Evolutionary conservation across 2,329 filamentous ascomycete genomes (phyloP).

Genomic region (Xylariales sp.): DNA sequence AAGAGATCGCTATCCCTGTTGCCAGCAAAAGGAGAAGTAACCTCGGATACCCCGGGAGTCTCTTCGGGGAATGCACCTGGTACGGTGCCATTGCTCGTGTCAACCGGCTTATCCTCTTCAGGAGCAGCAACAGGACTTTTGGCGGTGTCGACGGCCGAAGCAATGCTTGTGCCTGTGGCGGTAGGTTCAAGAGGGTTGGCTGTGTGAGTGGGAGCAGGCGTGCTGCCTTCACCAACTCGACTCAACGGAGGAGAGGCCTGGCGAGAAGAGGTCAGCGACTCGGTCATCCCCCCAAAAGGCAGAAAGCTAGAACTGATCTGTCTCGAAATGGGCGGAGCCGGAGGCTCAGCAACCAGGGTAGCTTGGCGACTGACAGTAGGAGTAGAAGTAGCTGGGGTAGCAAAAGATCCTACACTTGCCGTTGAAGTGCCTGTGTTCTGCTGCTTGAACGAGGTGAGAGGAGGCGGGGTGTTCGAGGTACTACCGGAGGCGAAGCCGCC

Average conservation of each 20-base stretch:
- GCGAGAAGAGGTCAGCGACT: slow-evolving; percentile 72
- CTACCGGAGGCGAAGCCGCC: slow-evolving; percentile 53
- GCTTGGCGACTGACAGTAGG: slow-evolving; percentile 59
- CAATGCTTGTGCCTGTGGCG: slow-evolving; percentile 30
- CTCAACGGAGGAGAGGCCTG: slow-evolving; percentile 71
- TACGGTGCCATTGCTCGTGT: slow-evolving; percentile 31
- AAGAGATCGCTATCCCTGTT: slow-evolving; percentile 45
- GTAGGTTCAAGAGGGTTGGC: slow-evolving; percentile 34
- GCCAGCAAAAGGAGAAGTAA: slow-evolving; percentile 21
- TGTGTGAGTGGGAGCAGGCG: slow-evolving; percentile 24
- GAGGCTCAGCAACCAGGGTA: slow-evolving; percentile 53
- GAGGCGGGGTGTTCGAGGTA: slow-evolving; percentile 38
- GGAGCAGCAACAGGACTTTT: slow-evolving; percentile 23
- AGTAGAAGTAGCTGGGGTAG: slow-evolving; percentile 54
- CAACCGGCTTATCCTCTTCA: slow-evolving; percentile 18
- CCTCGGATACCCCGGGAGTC: slow-evolving; percentile 20
- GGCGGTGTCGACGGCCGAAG: slow-evolving; percentile 28
- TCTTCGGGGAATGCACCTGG: slow-evolving; percentile 52
- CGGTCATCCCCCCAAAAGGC: slow-evolving; percentile 61
- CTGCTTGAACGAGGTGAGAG: slow-evolving; percentile 56
- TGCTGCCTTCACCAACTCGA: slow-evolving; percentile 41
- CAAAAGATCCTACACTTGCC: slow-evolving; percentile 46
- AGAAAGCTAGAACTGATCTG: slow-evolving; percentile 76
- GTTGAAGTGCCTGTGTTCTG: slow-evolving; percentile 55
- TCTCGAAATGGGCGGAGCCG: slow-evolving; percentile 65